phyloP scores from a whole-genome alignment of 106 monocot genomes.

The Iris macrosiphon region DNA sequence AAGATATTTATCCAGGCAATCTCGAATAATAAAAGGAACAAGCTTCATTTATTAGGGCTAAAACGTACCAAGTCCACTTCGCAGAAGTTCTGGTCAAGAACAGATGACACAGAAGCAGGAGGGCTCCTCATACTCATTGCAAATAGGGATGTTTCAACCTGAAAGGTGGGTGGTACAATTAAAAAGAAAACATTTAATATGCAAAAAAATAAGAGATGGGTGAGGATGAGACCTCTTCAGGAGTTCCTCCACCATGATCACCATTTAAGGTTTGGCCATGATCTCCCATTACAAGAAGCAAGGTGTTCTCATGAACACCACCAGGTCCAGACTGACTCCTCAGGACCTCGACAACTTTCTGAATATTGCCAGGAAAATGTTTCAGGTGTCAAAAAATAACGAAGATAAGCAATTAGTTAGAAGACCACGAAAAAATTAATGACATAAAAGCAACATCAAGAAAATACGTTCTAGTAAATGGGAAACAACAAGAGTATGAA shows the following conservation, averaged over 20 bases:
- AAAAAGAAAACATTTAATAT: constrained; percentile 4
- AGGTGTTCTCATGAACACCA: constrained; percentile 82
- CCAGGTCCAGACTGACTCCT: constrained; percentile 66
- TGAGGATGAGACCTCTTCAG: constrained; percentile 66
- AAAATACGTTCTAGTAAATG: not conserved
- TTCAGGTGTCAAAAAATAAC: not conserved
- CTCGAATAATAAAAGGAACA: too few species aligned
- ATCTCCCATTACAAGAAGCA: constrained; percentile 93
- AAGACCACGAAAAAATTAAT: not conserved
- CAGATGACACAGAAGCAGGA: constrained; percentile 42
- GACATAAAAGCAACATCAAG: not conserved
- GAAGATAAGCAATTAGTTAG: not conserved
- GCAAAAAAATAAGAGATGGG: not conserved
- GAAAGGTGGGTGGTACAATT: constrained; percentile 6
- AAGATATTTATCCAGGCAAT: too few species aligned
- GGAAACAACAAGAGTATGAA: not conserved
- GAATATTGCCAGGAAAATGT: not conserved
- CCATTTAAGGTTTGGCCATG: constrained; percentile 97
- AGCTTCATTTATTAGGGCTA: too few species aligned
- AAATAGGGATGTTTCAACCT: constrained; percentile 96
- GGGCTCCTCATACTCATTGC: constrained; percentile 62
- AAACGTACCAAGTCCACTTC: constrained; percentile 39
- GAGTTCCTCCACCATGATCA: constrained; percentile 97
- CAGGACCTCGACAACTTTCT: constrained; percentile 73
- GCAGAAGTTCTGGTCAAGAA: constrained; percentile 50